phyloP scores from a whole-genome alignment of 495 filamentous ascomycete genomes.

The Penicillium goetzii region DNA sequence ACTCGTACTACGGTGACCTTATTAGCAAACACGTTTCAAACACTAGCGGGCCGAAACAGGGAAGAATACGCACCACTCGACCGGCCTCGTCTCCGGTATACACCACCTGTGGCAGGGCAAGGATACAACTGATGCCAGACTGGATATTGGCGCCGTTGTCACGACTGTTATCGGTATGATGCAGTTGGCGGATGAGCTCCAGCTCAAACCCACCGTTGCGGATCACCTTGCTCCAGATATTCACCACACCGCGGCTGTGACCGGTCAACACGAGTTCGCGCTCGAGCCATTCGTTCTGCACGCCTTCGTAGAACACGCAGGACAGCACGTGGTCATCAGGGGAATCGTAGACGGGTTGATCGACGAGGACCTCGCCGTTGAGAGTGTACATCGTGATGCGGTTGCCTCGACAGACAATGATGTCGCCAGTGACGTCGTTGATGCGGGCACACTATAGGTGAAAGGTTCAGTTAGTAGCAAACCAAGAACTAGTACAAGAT shows the following conservation, averaged over 20 bases:
- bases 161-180: conserved; percentile 75
- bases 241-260: conserved; percentile 81
- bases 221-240: conserved; percentile 65
- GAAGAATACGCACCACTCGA: conserved; percentile 63
- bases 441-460: conserved; percentile 74
- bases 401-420: conserved; percentile 78
- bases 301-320: conserved; percentile 93
- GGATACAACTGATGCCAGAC: conserved; percentile 83
- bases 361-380: conserved; percentile 80
- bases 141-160: conserved; percentile 76
- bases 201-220: conserved; percentile 58
- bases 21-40: not conserved
- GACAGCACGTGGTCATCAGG: conserved; percentile 73
- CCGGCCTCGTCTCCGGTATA: conserved; percentile 95
- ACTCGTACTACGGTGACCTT: conserved; percentile 72
- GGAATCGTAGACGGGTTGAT: conserved; percentile 75
- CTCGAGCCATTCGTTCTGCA: conserved; percentile 90
- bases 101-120: conserved; percentile 79
- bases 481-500: conserved; percentile 27
- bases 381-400: conserved; percentile 81
- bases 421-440: conserved; percentile 86
- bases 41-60: not conserved
- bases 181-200: conserved; percentile 72
- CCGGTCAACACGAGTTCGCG: conserved; percentile 86
- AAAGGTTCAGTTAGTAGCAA: conserved; percentile 15